phyloP scores from a whole-genome alignment of 805 yeast species.

The Yamadazyma tumulicola region DNA sequence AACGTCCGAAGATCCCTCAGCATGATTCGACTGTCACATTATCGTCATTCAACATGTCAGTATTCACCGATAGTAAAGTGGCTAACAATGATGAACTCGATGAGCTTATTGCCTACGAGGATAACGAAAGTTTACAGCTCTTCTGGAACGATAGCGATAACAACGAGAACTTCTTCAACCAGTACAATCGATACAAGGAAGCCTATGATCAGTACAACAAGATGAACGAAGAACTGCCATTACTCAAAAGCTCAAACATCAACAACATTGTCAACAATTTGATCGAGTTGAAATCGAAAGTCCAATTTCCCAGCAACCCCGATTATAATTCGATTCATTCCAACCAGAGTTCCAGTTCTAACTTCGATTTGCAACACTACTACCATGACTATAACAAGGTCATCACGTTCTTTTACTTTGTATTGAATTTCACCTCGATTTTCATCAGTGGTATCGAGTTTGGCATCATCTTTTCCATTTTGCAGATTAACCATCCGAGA shows the following conservation, averaged over 20 bases:
- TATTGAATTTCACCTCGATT: constrained; percentile 29
- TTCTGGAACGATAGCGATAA: constrained; percentile 14
- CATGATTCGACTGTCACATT: constrained; percentile 10
- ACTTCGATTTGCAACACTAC: constrained; percentile 22
- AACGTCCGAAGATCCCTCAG: constrained; percentile 8
- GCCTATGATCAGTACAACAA: neutral
- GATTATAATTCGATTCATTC: constrained; percentile 31
- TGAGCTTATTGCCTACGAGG: constrained; percentile 12
- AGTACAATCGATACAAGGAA: neutral
- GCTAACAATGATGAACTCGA: constrained; percentile 10
- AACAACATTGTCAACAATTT: constrained; percentile 6
- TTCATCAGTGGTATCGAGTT: constrained; percentile 38
- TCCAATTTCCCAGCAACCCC: constrained; percentile 1
- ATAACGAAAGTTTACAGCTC: constrained; percentile 13
- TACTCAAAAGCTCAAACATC: neutral
- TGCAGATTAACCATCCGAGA: constrained; percentile 18
- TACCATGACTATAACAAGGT: constrained; percentile 35
- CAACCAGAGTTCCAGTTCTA: constrained; percentile 24
- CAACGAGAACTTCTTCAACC: constrained; percentile 1
- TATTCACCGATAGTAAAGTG: constrained; percentile 11
- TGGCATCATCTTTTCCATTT: constrained; percentile 35
- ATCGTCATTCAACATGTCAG: constrained; percentile 10
- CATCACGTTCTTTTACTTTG: constrained; percentile 29
- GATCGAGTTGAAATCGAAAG: constrained; percentile 5
- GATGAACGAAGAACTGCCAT: neutral